Conservation (phyloP, 495 filamentous ascomycete species). For the Endocarpon pusillum region DNA sequence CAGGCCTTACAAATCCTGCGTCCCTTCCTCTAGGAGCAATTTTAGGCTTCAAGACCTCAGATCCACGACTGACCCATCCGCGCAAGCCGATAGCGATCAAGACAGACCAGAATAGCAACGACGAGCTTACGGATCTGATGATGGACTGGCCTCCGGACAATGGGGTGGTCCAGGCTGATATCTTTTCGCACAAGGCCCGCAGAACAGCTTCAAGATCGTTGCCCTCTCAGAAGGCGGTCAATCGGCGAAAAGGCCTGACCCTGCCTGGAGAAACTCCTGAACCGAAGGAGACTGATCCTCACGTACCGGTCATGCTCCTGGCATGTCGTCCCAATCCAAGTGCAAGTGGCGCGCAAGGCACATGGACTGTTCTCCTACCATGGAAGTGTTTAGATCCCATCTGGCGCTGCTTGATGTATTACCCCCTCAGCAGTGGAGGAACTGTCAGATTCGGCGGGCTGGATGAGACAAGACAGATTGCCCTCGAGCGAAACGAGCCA, state of each 20-base stretch:
- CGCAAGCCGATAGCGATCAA: conserved; percentile 22
- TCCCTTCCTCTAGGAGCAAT: conserved; percentile 57
- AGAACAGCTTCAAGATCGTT: conserved; percentile 42
- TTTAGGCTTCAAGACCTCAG: conserved; percentile 52
- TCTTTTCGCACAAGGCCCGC: conserved; percentile 57
- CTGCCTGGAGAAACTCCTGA: conserved; percentile 45
- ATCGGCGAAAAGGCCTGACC: conserved; percentile 58
- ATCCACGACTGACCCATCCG: conserved; percentile 69
- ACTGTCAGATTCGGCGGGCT: conserved; percentile 73
- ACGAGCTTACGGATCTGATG: conserved; percentile 37
- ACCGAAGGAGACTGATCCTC: conserved; percentile 50
- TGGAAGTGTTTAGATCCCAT: conserved; percentile 81
- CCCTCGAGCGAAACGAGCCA: conserved; percentile 59
- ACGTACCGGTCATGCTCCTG: conserved; percentile 62
- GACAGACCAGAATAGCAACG: conserved; percentile 21
- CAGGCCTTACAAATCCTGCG: conserved; percentile 56
- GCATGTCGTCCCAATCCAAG: conserved; percentile 31
- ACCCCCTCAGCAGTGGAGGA: conserved; percentile 61
- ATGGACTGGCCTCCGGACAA: conserved; percentile 55
- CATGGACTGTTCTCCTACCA: conserved; percentile 74
- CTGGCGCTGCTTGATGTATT: conserved; percentile 79
- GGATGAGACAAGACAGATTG: conserved; percentile 59
- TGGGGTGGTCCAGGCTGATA: conserved; percentile 27
- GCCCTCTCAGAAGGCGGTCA: conserved; percentile 70
- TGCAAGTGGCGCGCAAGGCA: conserved; percentile 40